These are phyloP conservation scores for Rostrohypoxylon terebratum DNA, from an alignment of 495 filamentous ascomycete genomes.

Conservation along the genomic window DNA sequence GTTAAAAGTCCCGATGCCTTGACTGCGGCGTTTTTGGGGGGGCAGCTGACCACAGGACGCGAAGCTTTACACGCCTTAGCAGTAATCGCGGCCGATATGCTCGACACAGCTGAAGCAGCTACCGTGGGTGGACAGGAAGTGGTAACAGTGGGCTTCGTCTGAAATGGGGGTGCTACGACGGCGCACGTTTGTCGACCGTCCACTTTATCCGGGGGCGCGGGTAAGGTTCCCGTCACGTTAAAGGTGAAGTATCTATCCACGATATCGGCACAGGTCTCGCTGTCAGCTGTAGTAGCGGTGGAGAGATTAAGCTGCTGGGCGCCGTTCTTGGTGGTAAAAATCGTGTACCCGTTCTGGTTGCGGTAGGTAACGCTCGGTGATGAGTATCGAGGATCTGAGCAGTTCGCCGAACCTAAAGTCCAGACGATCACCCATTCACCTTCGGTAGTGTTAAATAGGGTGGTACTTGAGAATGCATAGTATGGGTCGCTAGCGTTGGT, in stretches of 20 bases:
- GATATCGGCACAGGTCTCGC: slow-evolving; percentile 39
- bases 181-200: slow-evolving; percentile 43
- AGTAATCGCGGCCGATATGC: slow-evolving; percentile 48
- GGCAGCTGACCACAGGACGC: slow-evolving; percentile 36
- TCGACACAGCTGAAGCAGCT: slow-evolving; percentile 32
- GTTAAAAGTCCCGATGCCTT: neutral
- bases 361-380: neutral
- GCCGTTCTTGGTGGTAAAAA: slow-evolving; percentile 43
- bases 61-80: slow-evolving; percentile 27
- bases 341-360: neutral
- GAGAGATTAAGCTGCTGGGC: slow-evolving; percentile 45
- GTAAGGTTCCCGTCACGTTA: slow-evolving; percentile 46
- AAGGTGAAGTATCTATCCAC: slow-evolving; percentile 35
- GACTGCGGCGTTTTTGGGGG: slow-evolving; percentile 1
- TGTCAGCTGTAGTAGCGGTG: slow-evolving; percentile 43
- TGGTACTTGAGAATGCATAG: slow-evolving; percentile 24
- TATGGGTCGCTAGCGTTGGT: slow-evolving; percentile 44
- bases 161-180: slow-evolving; percentile 30
- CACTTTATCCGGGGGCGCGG: slow-evolving; percentile 17
- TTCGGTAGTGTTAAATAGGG: slow-evolving; percentile 21
- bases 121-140: slow-evolving; percentile 39
- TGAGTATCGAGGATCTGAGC: slow-evolving; percentile 11
- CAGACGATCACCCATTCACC: slow-evolving; percentile 37
- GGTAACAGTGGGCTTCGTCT: neutral
- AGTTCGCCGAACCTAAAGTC: slow-evolving; percentile 33